Evolutionary conservation across 768 basidiomycete species (phyloP).

Genomic region (Tricholoma flavovirens): DNA sequence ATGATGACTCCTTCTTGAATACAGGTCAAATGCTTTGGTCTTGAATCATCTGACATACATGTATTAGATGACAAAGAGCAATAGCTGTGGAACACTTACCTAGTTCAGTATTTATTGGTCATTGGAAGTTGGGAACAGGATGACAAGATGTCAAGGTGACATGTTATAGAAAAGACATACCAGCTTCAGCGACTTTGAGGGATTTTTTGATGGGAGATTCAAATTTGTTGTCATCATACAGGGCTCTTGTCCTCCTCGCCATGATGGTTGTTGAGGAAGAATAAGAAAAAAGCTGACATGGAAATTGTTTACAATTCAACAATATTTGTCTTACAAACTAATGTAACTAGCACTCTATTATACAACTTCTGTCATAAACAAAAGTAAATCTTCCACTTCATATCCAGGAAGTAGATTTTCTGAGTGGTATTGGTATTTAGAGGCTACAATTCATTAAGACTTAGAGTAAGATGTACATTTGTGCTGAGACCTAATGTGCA

Average conservation of each 20-base stretch:
- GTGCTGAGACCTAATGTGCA: no score
- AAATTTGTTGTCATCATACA: not conserved
- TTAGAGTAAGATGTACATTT: no score
- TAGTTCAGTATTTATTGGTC: no score
- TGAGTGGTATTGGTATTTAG: no score
- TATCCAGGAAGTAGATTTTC: no score
- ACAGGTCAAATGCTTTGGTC: not conserved
- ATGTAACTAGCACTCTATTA: not conserved
- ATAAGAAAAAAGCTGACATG: not conserved
- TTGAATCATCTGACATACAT: not conserved
- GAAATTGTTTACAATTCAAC: not conserved
- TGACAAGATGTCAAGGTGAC: no score
- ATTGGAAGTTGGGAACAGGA: no score
- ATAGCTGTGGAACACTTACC: no score
- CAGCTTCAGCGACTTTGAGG: no score
- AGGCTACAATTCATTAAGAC: no score
- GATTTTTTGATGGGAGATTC: no score
- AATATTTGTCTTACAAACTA: not conserved
- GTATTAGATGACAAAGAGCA: not conserved
- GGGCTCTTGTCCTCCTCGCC: not conserved
- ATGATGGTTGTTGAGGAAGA: not conserved
- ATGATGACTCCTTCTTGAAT: not conserved
- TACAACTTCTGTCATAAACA: not conserved
- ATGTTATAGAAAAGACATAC: no score
- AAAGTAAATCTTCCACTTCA: not conserved